Base-by-base conservation (phyloP, 257 asterid species). In the Solanum infundibuliforme region DNA sequence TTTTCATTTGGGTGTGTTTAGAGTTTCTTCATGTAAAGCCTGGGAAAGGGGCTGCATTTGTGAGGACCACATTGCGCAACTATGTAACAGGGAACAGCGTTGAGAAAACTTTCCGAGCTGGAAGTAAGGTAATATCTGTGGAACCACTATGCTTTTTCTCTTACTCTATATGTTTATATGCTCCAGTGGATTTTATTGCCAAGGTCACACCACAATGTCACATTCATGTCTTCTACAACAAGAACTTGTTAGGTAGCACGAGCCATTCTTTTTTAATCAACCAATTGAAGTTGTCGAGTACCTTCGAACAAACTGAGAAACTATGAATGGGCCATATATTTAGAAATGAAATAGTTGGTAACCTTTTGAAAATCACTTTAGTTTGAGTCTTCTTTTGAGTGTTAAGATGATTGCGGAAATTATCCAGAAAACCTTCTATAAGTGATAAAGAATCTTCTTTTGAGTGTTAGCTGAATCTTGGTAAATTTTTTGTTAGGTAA, bases 21-120 rank as follows among this genome's bases (percentile, higher is more conserved):
- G 99, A 96, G 92, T 96, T 97, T 91, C 98, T 96, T 87, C 99
- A 96, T 89, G 98, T 97, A 46, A 97, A 97, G 91, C 99, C 98
- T 90, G 99, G 99, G 35, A 97, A 96, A 88, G 99, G 99, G 65
- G 99, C 99, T 31, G 98, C 99, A 36, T 96, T 90, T 91, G 98
- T 97, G 16, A 93, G 99, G 92, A 97, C 98, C 81, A 97, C 98
- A 2, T 62, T 97, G 91, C 93, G 96, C 73, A 97, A 97, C 89
- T 93, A 91, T 79, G 68, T 95, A 62, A 93, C 99, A 34, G 99
- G 99, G 87, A 97, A 95, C 90, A 92, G 93, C 35, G 94, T 91
- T 60, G 99, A 95, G 74, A 97, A 94, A 88, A 97, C 99, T 68
- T 95, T 97, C 91, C 93, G 99, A 88, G 99, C 99, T 91, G 99